Percentiles rank a stretch among this genome's conserved stretches.
Evolutionary conservation across 257 asterid genomes (phyloP).

Genomic region (Orobanche coerulescens): DNA sequence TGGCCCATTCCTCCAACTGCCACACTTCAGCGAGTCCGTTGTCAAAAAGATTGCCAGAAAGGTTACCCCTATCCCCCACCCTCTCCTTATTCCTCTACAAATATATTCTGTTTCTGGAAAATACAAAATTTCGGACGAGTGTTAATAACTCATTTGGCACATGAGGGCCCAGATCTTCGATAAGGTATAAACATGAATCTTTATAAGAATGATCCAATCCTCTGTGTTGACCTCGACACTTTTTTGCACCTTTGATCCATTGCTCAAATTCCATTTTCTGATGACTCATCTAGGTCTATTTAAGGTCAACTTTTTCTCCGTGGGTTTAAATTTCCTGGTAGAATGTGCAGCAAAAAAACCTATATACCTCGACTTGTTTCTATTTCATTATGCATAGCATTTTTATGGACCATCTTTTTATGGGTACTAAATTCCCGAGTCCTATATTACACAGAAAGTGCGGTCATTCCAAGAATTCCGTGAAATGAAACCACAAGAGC

Average conservation of each 20-base stretch:
- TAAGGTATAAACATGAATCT: no score
- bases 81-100: background rate
- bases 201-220: no score
- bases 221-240: no score
- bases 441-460: constrained; percentile 58
- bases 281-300: no score
- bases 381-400: background rate
- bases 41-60: constrained; percentile 87
- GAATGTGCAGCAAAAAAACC: no score
- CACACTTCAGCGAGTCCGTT: constrained; percentile 83
- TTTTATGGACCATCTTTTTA: background rate
- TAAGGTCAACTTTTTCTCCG: no score
- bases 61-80: constrained; percentile 39
- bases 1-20: constrained; percentile 95
- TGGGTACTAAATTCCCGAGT: background rate
- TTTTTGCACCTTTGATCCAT: no score
- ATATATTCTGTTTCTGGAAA: background rate
- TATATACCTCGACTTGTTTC: background rate
- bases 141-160: background rate
- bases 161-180: background rate
- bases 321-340: no score
- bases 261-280: background rate
- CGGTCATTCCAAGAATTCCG: constrained; percentile 82
- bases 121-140: background rate
- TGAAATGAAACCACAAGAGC: constrained; percentile 70